These are phyloP conservation scores for Ochetophila trinervis DNA, from an alignment of 306 rosid species.

Conservation along the genomic window DNA sequence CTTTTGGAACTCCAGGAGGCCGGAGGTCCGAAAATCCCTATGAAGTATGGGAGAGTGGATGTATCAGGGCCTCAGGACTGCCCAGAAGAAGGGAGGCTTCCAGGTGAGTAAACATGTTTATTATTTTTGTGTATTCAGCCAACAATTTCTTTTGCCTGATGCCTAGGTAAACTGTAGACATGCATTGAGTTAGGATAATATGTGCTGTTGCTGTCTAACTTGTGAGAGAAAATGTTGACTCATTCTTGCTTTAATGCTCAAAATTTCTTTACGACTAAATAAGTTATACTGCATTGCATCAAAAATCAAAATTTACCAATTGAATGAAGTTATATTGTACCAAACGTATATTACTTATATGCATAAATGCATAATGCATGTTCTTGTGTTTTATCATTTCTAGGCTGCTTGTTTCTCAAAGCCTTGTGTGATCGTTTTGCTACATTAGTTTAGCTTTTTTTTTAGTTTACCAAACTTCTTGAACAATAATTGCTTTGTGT, in stretches of 20 bases:
- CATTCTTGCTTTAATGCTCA: no score
- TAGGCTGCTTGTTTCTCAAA: no score
- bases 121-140: neutral
- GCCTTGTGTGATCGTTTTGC: no score
- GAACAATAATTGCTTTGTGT: neutral
- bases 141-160: neutral
- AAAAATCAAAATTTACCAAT: no score
- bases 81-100: constrained; percentile 99
- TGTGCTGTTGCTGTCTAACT: no score
- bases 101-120: constrained; percentile 47
- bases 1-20: constrained; percentile 61
- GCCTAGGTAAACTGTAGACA: neutral
- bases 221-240: no score
- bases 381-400: no score
- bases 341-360: no score
- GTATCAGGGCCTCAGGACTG: constrained; percentile 68
- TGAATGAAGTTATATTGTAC: no score
- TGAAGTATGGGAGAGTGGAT: constrained; percentile 94
- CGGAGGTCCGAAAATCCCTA: constrained; percentile 95
- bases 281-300: no score
- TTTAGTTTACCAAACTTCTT: neutral
- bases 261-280: no score
- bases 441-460: neutral
- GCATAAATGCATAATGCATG: no score
- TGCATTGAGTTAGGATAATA: neutral